Conservation (phyloP, 2,329 filamentous ascomycete genomes). For the Penicillium sp. region DNA sequence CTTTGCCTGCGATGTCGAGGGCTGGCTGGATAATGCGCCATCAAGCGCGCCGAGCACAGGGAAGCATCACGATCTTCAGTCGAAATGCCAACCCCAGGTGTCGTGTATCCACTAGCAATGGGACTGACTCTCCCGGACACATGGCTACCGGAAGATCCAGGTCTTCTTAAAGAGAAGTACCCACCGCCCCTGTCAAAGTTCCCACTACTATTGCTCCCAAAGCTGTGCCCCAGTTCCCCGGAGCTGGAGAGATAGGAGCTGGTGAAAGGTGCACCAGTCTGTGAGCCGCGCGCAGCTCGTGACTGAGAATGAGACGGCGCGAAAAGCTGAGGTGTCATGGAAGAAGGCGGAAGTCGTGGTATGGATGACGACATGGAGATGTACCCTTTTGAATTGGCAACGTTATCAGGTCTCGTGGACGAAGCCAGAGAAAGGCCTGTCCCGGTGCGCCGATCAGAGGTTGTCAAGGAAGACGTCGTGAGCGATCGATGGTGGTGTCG, state of each 20-base stretch:
- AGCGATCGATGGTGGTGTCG: constrained; percentile 37
- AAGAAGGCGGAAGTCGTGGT: constrained; percentile 6
- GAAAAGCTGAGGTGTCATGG: constrained; percentile 24
- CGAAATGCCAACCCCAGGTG: constrained; percentile 17
- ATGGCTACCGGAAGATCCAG: constrained; percentile 10
- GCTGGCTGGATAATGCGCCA: constrained; percentile 28
- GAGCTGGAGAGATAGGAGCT: constrained; percentile 11
- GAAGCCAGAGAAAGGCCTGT: constrained; percentile 16
- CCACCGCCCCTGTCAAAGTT: constrained; percentile 11
- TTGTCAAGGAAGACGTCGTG: constrained; percentile 33
- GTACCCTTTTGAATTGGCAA: constrained; percentile 1
- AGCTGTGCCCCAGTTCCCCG: constrained; percentile 10
- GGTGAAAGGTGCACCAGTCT: constrained; percentile 6
- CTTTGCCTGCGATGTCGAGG: constrained; percentile 27
- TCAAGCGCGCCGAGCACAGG: constrained; percentile 18
- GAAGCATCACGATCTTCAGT: constrained; percentile 21
- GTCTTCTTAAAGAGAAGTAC: constrained; percentile 25
- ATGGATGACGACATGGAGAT: constrained; percentile 12
- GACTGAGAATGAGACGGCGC: constrained; percentile 7
- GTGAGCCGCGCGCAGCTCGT: constrained; percentile 7
- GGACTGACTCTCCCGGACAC: constrained; percentile 14
- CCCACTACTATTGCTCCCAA: constrained; percentile 6
- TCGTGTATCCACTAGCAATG: constrained; percentile 20
- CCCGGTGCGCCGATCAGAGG: constrained; percentile 9
- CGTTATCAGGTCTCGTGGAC: constrained; percentile 20